Evolutionary conservation across 1,139 yeast species (phyloP).

Genomic region (Pichiaceae sp.): DNA sequence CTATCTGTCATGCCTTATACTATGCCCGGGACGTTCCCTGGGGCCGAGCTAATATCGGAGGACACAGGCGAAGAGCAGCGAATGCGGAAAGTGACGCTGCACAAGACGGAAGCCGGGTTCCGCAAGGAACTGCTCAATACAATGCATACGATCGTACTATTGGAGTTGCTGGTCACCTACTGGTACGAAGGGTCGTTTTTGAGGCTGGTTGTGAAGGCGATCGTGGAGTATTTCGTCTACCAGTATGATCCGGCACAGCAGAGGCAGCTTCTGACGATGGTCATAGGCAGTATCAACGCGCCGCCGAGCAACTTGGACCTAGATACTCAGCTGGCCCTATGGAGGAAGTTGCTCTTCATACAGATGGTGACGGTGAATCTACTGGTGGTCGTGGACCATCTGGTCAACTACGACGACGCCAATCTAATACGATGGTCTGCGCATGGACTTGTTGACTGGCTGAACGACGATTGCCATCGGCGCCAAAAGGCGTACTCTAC

Average conservation of each 20-base stretch:
- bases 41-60: neutral
- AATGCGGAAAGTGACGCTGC: neutral
- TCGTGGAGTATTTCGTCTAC: slow-evolving; percentile 4
- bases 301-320: neutral
- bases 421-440: neutral
- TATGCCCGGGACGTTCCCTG: slow-evolving; percentile 5
- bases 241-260: slow-evolving; percentile 3
- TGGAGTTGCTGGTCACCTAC: slow-evolving; percentile 6
- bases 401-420: neutral
- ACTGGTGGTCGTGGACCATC: slow-evolving; percentile 4
- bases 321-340: slow-evolving; percentile 1
- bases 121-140: neutral
- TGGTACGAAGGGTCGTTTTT: slow-evolving; percentile 7
- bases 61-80: neutral
- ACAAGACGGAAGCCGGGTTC: neutral
- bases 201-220: slow-evolving; percentile 4
- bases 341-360: slow-evolving; percentile 1
- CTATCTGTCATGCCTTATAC: neutral
- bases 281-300: neutral
- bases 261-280: slow-evolving; percentile 1
- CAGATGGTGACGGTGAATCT: slow-evolving; percentile 3
- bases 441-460: neutral
- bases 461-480: slow-evolving; percentile 1
- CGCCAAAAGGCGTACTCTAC: neutral
- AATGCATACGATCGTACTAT: slow-evolving; percentile 1